phyloP scores from a whole-genome alignment of 768 basidiomycete genomes.

The Cystobasidium ongulense region DNA sequence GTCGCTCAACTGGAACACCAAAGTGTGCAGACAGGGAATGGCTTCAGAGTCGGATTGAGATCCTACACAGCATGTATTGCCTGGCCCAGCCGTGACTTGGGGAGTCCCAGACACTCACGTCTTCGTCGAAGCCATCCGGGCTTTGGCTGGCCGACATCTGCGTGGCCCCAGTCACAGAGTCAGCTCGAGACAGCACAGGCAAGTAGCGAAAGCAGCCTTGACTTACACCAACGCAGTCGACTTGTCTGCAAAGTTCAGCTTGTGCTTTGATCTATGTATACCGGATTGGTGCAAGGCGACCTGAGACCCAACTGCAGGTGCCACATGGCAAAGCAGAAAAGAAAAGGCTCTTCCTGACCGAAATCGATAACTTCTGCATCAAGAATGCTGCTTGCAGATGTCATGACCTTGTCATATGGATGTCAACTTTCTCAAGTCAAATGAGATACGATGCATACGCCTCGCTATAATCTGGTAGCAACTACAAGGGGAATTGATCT shows the following conservation, averaged over 20 bases:
- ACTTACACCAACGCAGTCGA: neutral
- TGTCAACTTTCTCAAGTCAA: no score
- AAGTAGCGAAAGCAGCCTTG: neutral
- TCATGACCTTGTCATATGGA: no score
- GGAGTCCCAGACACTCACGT: neutral
- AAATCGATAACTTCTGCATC: no score
- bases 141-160: neutral
- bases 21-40: neutral
- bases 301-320: no score
- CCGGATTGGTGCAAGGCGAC: no score
- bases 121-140: conserved; percentile 6
- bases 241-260: neutral
- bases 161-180: neutral
- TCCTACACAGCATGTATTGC: neutral
- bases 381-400: no score
- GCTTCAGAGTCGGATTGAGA: neutral
- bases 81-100: neutral
- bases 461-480: no score
- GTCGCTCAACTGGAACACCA: neutral
- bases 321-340: no score
- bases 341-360: no score
- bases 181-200: neutral
- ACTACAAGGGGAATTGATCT: neutral
- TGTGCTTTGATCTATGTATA: no score
- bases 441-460: no score